A percentile compares a stretch with the other conserved stretches of the same genome.
phyloP scores from a whole-genome alignment of 495 filamentous ascomycete genomes.

The Aspergillus ellipticus region DNA sequence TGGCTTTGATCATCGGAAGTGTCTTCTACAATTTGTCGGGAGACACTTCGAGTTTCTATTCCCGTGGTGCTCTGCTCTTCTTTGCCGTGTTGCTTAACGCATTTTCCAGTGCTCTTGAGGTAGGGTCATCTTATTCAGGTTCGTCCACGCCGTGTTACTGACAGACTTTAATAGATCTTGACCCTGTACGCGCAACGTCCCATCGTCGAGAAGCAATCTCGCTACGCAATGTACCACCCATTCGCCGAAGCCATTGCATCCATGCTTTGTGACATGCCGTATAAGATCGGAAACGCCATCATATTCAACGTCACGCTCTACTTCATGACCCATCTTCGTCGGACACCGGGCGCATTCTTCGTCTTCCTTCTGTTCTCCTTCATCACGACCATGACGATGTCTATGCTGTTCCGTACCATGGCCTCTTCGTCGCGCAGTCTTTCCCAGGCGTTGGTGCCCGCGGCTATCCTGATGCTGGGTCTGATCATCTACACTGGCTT shows the following conservation, averaged over 20 bases:
- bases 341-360: slow-evolving; percentile 53
- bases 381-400: slow-evolving; percentile 58
- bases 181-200: slow-evolving; percentile 59
- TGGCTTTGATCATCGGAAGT: slow-evolving; percentile 81
- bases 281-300: slow-evolving; percentile 48
- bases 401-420: slow-evolving; percentile 51
- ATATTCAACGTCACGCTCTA: slow-evolving; percentile 60
- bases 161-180: slow-evolving; percentile 48
- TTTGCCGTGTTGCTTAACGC: slow-evolving; percentile 90
- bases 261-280: slow-evolving; percentile 59
- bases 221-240: slow-evolving; percentile 66
- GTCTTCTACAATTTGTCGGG: slow-evolving; percentile 78
- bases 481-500: slow-evolving; percentile 53
- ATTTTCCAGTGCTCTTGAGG: slow-evolving; percentile 77
- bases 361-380: slow-evolving; percentile 56
- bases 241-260: slow-evolving; percentile 59
- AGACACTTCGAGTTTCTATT: slow-evolving; percentile 71
- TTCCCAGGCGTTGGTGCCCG: slow-evolving; percentile 50
- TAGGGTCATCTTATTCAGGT: slow-evolving; percentile 20
- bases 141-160: slow-evolving; percentile 9
- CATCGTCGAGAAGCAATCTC: slow-evolving; percentile 65
- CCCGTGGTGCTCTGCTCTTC: slow-evolving; percentile 82
- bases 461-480: slow-evolving; percentile 50
- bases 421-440: slow-evolving; percentile 49
- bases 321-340: slow-evolving; percentile 56